A percentile compares a stretch with the other conserved stretches of the same genome.
These are phyloP conservation scores for Dipteronia sinensis DNA, from an alignment of 345 rosid genomes.

Conservation along the genomic window DNA sequence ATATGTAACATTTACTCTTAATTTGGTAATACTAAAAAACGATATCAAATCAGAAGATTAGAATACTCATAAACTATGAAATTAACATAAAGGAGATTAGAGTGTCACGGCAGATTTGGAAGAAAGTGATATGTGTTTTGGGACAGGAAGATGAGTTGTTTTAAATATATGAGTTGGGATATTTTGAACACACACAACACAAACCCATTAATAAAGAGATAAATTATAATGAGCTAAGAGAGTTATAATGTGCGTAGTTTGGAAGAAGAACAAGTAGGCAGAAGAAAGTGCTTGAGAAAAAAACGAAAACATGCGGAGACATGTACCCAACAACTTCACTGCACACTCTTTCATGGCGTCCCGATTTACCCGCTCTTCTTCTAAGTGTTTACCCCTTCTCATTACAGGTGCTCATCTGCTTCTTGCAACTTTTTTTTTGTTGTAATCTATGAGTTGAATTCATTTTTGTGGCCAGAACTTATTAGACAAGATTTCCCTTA, in stretches of 20 bases:
- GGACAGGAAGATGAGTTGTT: too few species aligned
- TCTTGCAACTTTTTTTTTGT: background rate
- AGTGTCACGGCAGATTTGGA: too few species aligned
- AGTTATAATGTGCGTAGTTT: too few species aligned
- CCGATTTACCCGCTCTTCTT: background rate
- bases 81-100: too few species aligned
- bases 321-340: background rate
- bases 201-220: too few species aligned
- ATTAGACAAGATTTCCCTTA: background rate
- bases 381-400: background rate
- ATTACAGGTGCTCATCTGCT: conserved; percentile 4
- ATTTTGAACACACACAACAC: background rate
- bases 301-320: background rate
- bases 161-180: background rate
- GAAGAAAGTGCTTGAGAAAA: background rate
- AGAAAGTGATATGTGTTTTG: too few species aligned
- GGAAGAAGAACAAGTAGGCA: too few species aligned
- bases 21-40: too few species aligned
- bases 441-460: background rate
- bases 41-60: too few species aligned
- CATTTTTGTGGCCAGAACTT: background rate
- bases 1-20: too few species aligned
- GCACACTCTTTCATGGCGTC: background rate
- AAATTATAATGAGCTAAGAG: too few species aligned
- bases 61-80: too few species aligned